Evolutionary conservation across 1,139 yeast species (phyloP), one percentile per base, ranked within the genome.

Genomic region (Saccharomyces hybrid): DNA sequence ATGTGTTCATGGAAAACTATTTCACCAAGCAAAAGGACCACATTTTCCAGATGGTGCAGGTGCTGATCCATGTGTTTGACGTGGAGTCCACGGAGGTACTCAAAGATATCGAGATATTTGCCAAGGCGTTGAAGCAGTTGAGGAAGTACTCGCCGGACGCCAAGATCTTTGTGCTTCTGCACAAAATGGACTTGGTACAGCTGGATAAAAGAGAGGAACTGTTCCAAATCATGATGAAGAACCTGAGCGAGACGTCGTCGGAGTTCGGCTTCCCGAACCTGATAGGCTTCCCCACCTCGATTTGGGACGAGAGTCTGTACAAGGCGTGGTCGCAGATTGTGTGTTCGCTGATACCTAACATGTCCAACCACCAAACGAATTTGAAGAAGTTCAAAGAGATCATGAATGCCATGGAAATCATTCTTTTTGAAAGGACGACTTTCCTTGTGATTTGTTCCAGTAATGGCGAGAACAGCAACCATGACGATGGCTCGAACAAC

Each of bases 311-410:
- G 71, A 84, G 95, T 66, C 77, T 93, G 59, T 93, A 91, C 71
- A 88, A 87, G 70, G 99, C 99, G 0, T 93, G 99, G 99, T 88
- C 96, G 3, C 88, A 86, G 54, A 93, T 93, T 58, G 98, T 93
- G 42, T 90, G 98, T 67, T 87, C 97, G 2, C 77, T 93, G 62
- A 91, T 93, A 57, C 98, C 99, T 8, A 93, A 95, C 68, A 91
- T 93, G 82, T 79, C 82, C 52, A 73, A 83, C 16, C 88, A 90
- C 68, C 93, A 91, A 70, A 81, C 81, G 58, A 88, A 88, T 67
- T 74, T 93, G 59, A 74, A 84, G 52, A 85, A 84, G 64, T 82
- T 93, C 67, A 89, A 91, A 62, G 76, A 80, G 28, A 81, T 88
- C 21, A 75, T 91, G 57, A 87, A 87, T 61, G 96, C 97, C 0